Percentiles rank a stretch among this genome's conserved stretches.
Evolutionary conservation across 495 filamentous ascomycete species (phyloP).

Genomic region (Xylaria flabelliformis): DNA sequence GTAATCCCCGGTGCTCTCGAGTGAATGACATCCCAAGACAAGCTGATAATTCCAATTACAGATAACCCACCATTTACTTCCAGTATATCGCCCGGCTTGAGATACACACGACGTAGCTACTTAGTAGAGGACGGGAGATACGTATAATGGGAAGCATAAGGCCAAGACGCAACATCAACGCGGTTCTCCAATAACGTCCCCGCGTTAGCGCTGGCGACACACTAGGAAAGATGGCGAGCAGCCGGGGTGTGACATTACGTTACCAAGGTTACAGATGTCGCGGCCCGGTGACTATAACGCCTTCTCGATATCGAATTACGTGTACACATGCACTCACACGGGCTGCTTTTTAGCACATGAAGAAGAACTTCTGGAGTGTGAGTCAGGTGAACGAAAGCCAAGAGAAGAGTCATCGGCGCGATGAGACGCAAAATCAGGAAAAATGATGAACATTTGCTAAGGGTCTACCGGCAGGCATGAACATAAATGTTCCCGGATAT

Average conservation of each 20-base stretch:
- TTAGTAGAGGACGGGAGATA: not conserved
- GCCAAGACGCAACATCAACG: slow-evolving; percentile 22
- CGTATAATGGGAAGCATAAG: slow-evolving; percentile 8
- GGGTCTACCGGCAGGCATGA: not conserved
- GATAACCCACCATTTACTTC: not conserved
- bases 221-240: slow-evolving; percentile 21
- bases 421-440: slow-evolving; percentile 19
- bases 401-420: not conserved
- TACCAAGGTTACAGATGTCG: slow-evolving; percentile 25
- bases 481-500: no score
- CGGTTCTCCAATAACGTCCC: slow-evolving; percentile 10
- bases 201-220: slow-evolving; percentile 20
- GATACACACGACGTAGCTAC: not conserved
- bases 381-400: not conserved
- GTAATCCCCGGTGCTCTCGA: not conserved
- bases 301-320: slow-evolving; percentile 20
- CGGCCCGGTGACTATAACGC: slow-evolving; percentile 11
- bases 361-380: not conserved
- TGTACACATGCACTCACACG: not conserved
- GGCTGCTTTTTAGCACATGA: not conserved
- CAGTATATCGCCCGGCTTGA: slow-evolving; percentile 10
- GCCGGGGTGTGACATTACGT: slow-evolving; percentile 24
- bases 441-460: not conserved
- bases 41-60: slow-evolving; percentile 26
- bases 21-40: not conserved